Evolutionary conservation across 768 basidiomycete genomes (phyloP), one percentile per base, ranked within the genome.

Genomic region (Phanerodontia chrysosporium): DNA sequence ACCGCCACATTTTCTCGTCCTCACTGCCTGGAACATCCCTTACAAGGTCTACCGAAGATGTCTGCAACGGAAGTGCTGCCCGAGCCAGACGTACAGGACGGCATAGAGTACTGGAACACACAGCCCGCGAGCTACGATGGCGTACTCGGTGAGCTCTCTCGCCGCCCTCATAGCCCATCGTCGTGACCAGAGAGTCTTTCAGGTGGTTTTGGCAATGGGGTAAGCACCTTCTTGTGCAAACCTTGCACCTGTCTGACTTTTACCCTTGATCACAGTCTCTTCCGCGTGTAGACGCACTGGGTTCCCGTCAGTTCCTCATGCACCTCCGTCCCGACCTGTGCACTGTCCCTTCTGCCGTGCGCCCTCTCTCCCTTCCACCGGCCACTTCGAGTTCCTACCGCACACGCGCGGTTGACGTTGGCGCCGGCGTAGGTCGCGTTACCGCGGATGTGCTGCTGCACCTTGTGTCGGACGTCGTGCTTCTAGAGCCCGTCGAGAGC

Each of bases 381-480:
- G 55, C 44, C 52, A 64, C 66, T 14, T n/a, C 29, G 29, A 42
- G 39, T 18, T 35, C 69, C 12, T 76, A 78, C 24, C 77, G 84
- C 48, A 83, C 78, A 27, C 83, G 92, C 46, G 95, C 90, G 0
- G 80, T 99, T 22, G 96, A 99, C 67, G 92, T 95, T 58, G 96
- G 90, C 16, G 95, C 95, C 6, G 96, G 96, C 12, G 87, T 99
- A 49, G 96, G 96, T 12, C 86, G 96, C 54, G 94, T 97, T 27
- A 96, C 95, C 0, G 78, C 84, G 2, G 85, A 90, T 64, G 92
- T 95, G 13, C 84, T 99, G 32, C 82, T 98, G n/a, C 89, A 88
- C 66, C 86, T 98, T 55, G 82, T 95, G 62, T 81, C 86, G 24
- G 89, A 93, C 64, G 92, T 98, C 49, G 86, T 94, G 45, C 83